Percentiles rank a stretch among this genome's conserved stretches.
Evolutionary conservation across 2,329 filamentous ascomycete genomes (phyloP).

Genomic region (Sclerotinia subarctica): DNA sequence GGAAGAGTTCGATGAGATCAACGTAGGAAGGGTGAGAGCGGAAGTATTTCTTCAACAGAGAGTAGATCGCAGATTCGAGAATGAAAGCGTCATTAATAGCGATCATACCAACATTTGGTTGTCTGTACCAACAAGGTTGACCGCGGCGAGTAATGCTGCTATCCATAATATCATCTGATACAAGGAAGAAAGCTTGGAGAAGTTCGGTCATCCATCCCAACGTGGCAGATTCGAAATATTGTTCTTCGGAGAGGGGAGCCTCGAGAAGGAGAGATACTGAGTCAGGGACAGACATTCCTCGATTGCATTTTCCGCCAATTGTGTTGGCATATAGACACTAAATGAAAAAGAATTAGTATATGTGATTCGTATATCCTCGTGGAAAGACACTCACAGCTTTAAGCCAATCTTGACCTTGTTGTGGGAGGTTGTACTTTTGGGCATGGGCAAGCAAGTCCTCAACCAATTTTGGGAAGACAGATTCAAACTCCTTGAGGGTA

Average conservation of each 20-base stretch:
- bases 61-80: slow-evolving; percentile 87
- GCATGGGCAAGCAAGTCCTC: slow-evolving; percentile 77
- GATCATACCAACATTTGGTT: slow-evolving; percentile 85
- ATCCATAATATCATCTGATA: slow-evolving; percentile 99
- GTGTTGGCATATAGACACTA: slow-evolving; percentile 83
- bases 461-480: slow-evolving; percentile 81
- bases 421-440: slow-evolving; percentile 76
- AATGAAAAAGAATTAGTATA: slow-evolving; percentile 17
- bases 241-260: slow-evolving; percentile 67
- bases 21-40: slow-evolving; percentile 81
- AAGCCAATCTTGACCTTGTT: slow-evolving; percentile 81
- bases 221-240: slow-evolving; percentile 84
- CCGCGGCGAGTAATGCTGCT: slow-evolving; percentile 89
- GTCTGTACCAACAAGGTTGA: slow-evolving; percentile 93
- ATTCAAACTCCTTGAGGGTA: slow-evolving; percentile 83
- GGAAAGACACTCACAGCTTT: slow-evolving; percentile 43
- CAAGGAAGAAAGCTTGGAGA: slow-evolving; percentile 97
- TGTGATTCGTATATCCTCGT: slow-evolving; percentile 3
- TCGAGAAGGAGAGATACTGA: slow-evolving; percentile 77
- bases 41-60: slow-evolving; percentile 92
- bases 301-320: slow-evolving; percentile 95
- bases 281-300: slow-evolving; percentile 96
- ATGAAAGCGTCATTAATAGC: slow-evolving; percentile 99
- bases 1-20: slow-evolving; percentile 92
- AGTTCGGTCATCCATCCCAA: slow-evolving; percentile 98